A percentile compares a stretch with the other conserved stretches of the same genome.
These are phyloP conservation scores for Theileria annulata DNA, from an alignment of 169 alveolate species.

Conservation along the genomic window DNA sequence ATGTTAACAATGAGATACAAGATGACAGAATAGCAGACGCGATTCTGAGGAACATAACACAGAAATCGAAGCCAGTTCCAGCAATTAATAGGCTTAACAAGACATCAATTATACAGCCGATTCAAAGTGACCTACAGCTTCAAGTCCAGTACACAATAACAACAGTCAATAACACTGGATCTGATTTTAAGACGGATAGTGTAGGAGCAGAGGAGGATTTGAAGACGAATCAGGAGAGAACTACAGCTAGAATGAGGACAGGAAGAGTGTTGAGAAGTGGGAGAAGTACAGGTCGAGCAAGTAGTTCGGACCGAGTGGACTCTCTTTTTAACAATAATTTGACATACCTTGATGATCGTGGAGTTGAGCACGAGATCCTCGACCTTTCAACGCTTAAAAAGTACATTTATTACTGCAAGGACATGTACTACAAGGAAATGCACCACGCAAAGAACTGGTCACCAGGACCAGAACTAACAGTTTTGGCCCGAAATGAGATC, in stretches of 20 bases:
- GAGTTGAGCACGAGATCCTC: slow-evolving; percentile 73
- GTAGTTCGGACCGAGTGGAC: slow-evolving; percentile 64
- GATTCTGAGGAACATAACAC: slow-evolving; percentile 74
- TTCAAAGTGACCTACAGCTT: slow-evolving; percentile 72
- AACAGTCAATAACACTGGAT: slow-evolving; percentile 6
- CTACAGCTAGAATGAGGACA: slow-evolving; percentile 21
- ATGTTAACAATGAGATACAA: slow-evolving; percentile 73
- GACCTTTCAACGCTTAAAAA: slow-evolving; percentile 71
- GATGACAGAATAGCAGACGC: slow-evolving; percentile 79
- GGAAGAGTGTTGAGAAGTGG: slow-evolving; percentile 13
- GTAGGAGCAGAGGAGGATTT: slow-evolving; percentile 24
- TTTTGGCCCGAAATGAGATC: slow-evolving; percentile 79
- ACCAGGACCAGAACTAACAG: slow-evolving; percentile 79
- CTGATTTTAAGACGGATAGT: background rate
- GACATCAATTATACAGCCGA: slow-evolving; percentile 75
- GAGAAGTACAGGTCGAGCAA: slow-evolving; percentile 21
- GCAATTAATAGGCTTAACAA: slow-evolving; percentile 25
- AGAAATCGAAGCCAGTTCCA: slow-evolving; percentile 71
- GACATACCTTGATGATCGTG: slow-evolving; percentile 71
- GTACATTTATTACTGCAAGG: slow-evolving; percentile 76
- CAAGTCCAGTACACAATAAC: slow-evolving; percentile 53
- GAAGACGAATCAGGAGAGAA: slow-evolving; percentile 2
- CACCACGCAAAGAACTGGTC: slow-evolving; percentile 75
- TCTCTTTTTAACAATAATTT: slow-evolving; percentile 69
- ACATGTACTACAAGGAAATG: slow-evolving; percentile 70